Conservation (phyloP, 352 stramenopile genomes). For the Phytopythium sindhum region DNA sequence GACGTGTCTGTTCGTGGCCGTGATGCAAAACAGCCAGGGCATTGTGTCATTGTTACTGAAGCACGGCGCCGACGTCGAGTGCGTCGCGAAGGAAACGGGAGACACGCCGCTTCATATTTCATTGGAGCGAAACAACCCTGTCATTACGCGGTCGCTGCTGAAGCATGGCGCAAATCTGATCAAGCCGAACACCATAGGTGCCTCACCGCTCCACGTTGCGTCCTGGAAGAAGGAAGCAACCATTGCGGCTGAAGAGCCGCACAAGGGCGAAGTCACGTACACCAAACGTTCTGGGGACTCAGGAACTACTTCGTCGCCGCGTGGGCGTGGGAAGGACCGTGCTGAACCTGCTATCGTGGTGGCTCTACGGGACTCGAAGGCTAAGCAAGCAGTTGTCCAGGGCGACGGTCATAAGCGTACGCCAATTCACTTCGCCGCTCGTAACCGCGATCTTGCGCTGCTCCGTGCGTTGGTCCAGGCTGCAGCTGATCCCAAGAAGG, state of each 20-base stretch:
- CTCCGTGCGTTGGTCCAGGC: conserved; percentile 43
- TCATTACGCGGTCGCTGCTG: conserved; percentile 40
- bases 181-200: conserved; percentile 28
- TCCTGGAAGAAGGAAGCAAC: conserved; percentile 35
- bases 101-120: conserved; percentile 53
- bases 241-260: conserved; percentile 39
- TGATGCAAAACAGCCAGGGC: conserved; percentile 26
- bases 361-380: conserved; percentile 41
- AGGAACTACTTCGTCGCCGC: background rate
- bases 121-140: conserved; percentile 33
- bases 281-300: conserved; percentile 14
- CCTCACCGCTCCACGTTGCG: conserved; percentile 45
- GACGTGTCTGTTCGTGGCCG: conserved; percentile 39
- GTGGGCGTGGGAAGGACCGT: background rate
- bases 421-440: conserved; percentile 54
- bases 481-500: conserved; percentile 26
- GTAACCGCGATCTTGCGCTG: conserved; percentile 60
- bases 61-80: conserved; percentile 36
- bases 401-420: conserved; percentile 44
- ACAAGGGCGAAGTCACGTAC: conserved; percentile 58
- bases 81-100: conserved; percentile 28
- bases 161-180: conserved; percentile 45
- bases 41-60: conserved; percentile 41
- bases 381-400: conserved; percentile 38
- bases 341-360: conserved; percentile 46